Conservation (phyloP, 106 monocot species). For the Apostasia shenzhenica region DNA sequence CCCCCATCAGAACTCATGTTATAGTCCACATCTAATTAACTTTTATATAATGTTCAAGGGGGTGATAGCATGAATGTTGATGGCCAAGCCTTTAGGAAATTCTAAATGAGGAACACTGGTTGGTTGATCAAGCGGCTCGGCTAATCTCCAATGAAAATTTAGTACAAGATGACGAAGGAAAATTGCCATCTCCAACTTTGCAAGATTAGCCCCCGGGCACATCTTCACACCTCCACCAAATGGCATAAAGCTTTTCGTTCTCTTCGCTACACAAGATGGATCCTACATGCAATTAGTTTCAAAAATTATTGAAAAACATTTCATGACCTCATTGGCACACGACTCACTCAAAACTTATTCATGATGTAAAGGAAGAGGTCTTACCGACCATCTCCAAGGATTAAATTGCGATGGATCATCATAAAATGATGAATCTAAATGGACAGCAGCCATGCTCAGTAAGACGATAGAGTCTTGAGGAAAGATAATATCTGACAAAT, state of each 20-base stretch:
- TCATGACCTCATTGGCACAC: no score
- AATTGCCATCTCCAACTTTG: slow-evolving; percentile 27
- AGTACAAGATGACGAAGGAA: slow-evolving; percentile 30
- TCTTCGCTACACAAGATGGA: not conserved
- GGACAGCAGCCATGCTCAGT: slow-evolving; percentile 15
- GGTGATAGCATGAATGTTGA: not conserved
- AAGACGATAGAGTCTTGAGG: no score
- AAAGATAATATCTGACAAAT: no score
- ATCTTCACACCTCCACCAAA: slow-evolving; percentile 20
- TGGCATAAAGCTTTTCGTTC: slow-evolving; percentile 10
- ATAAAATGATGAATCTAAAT: slow-evolving; percentile 34
- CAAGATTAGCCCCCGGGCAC: slow-evolving; percentile 17
- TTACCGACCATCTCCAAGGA: slow-evolving; percentile 48
- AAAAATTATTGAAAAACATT: no score
- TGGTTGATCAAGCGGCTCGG: slow-evolving; percentile 13
- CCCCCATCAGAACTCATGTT: no score
- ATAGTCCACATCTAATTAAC: not conserved
- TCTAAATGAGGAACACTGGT: not conserved
- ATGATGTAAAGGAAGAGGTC: no score
- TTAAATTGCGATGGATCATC: slow-evolving; percentile 31
- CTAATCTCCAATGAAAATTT: slow-evolving; percentile 16
- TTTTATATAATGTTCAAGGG: not conserved
- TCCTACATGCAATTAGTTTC: no score
- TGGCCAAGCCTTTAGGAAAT: slow-evolving; percentile 13
- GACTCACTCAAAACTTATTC: no score